Base-by-base conservation (phyloP, 1,139 yeast species). In the Candida sojae region DNA sequence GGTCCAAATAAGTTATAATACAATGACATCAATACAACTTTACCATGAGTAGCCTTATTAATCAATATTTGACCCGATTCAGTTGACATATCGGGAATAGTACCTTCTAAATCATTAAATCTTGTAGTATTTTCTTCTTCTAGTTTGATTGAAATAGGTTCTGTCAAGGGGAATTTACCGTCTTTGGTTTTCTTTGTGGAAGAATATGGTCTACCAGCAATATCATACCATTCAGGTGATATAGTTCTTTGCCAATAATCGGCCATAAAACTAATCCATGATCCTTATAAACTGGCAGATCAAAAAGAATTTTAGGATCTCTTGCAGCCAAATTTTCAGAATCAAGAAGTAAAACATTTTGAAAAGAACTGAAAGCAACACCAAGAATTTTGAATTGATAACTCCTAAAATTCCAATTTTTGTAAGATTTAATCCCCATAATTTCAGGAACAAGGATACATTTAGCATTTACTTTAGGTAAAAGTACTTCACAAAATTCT, bases 201-300 rank as follows among this genome's bases (percentile, higher is more conserved):
- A 43, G 63, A 56, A 6, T 65, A 63, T 8, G 54, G 59, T 6
- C 79, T 66, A 3, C 77, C 86, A 0, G 88, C 87, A 49, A 87
- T 79, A 10, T 82, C 80, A 63, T 84, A 87, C 62, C 75, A 88
- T 37, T 67, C 67, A 4, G 95, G 95, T 9, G 85, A 77, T 2
- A 86, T 83, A 0, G 89, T 79, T 56, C 95, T 75, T 55, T 77
- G 74, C 96, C 96, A 88, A 63, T 82, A 88, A 64, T 88, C 96
- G 95, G 93, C 92, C 95, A 88, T 34, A 85, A 68, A 5, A 88
- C 77, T 66, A 85, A 73, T 1, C 93, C 92, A 43, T 73, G 65
- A 11, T 73, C 61, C 40, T 64, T 64, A 64, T 75, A 88, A 5
- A 88, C 80, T 33, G 77, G 79, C 46, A 79, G 70, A 11, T 71